These are phyloP conservation scores for Seiridium cupressi DNA, from an alignment of 2,329 filamentous ascomycete genomes.

Conservation along the genomic window DNA sequence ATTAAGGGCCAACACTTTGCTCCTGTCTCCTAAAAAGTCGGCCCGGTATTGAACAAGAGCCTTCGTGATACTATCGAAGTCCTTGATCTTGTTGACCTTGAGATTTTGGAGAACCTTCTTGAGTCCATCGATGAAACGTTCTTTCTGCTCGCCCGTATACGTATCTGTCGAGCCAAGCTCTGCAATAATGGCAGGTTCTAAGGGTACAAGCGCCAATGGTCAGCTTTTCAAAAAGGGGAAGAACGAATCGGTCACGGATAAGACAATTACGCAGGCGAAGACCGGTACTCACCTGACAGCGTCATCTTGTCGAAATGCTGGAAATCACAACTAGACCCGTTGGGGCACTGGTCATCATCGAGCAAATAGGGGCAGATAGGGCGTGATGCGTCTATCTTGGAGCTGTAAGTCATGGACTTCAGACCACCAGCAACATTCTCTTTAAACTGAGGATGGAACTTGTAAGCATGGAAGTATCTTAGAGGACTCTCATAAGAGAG, in stretches of 20 bases:
- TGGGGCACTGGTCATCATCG: conserved; percentile 65
- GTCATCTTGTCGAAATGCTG: conserved; percentile 78
- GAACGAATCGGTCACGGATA: conserved; percentile 19
- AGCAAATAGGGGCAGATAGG: conserved; percentile 77
- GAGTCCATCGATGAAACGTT: conserved; percentile 62
- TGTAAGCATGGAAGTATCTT: conserved; percentile 79
- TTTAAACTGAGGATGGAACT: conserved; percentile 79
- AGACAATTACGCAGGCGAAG: neutral
- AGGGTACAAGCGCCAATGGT: conserved; percentile 36
- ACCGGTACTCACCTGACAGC: conserved; percentile 67
- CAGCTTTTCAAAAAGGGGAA: conserved; percentile 46
- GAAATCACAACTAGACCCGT: conserved; percentile 68
- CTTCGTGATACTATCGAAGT: conserved; percentile 65
- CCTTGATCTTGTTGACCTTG: conserved; percentile 57
- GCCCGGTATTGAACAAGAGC: conserved; percentile 67
- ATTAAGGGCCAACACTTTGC: conserved; percentile 60
- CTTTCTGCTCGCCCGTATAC: conserved; percentile 59
- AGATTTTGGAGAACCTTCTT: conserved; percentile 59
- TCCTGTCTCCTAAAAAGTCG: conserved; percentile 62
- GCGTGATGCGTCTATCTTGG: conserved; percentile 76
- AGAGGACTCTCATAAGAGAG: conserved; percentile 82
- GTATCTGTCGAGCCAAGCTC: conserved; percentile 68
- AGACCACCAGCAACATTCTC: conserved; percentile 72
- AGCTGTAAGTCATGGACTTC: conserved; percentile 89
- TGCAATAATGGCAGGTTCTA: conserved; percentile 73